phyloP scores from a whole-genome alignment of 1,139 yeast species.

The Yamadazyma oceani region DNA sequence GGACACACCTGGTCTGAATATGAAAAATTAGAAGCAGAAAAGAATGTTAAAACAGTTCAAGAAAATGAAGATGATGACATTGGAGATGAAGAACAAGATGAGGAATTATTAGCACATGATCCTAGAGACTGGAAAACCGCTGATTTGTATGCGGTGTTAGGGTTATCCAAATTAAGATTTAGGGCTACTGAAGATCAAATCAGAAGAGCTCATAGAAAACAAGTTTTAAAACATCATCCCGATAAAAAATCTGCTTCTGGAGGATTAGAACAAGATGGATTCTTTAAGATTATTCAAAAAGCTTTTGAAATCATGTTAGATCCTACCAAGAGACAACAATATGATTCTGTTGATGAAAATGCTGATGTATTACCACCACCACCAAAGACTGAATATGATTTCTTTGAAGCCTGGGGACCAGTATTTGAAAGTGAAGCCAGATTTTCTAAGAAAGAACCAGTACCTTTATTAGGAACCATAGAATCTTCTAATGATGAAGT shows the following conservation, averaged over 20 bases:
- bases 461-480: slow-evolving; percentile 73
- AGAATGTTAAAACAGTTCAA: slow-evolving; percentile 75
- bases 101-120: slow-evolving; percentile 80
- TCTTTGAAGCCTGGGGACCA: slow-evolving; percentile 90
- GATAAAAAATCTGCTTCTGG: slow-evolving; percentile 92
- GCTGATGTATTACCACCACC: slow-evolving; percentile 84
- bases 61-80: slow-evolving; percentile 69
- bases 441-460: slow-evolving; percentile 89
- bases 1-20: slow-evolving; percentile 99
- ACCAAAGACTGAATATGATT: slow-evolving; percentile 64
- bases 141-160: slow-evolving; percentile 94
- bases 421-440: slow-evolving; percentile 88
- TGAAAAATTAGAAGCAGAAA: slow-evolving; percentile 91
- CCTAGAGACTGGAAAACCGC: slow-evolving; percentile 98
- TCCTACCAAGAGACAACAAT: slow-evolving; percentile 84
- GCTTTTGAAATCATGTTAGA: slow-evolving; percentile 91
- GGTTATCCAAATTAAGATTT: slow-evolving; percentile 87
- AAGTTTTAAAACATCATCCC: slow-evolving; percentile 96
- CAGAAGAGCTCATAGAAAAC: slow-evolving; percentile 95
- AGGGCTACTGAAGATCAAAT: slow-evolving; percentile 91
- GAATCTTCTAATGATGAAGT: slow-evolving; percentile 78
- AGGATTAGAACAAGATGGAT: slow-evolving; percentile 90
- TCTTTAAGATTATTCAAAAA: slow-evolving; percentile 96
- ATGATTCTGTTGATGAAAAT: slow-evolving; percentile 88
- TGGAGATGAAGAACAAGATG: slow-evolving; percentile 76